These are phyloP conservation scores for Heritiera littoralis DNA, from an alignment of 345 rosid genomes.

Conservation along the genomic window DNA sequence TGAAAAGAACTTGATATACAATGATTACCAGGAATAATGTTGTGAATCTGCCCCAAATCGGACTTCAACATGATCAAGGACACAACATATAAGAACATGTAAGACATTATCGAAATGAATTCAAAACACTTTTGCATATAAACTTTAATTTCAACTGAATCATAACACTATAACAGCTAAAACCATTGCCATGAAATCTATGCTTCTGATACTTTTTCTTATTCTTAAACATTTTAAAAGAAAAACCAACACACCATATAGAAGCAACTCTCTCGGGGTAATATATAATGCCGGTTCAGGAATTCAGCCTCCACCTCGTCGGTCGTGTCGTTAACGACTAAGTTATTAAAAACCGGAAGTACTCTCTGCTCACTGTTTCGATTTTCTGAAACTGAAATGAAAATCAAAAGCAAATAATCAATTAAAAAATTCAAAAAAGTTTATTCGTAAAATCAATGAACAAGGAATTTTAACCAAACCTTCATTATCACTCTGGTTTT, in stretches of 20 bases:
- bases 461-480: neutral
- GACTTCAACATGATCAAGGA: conserved; percentile 51
- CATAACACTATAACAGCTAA: neutral
- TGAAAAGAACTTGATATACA: conserved; percentile 8
- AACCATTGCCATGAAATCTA: conserved; percentile 6
- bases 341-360: conserved; percentile 55
- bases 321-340: conserved; percentile 48
- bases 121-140: neutral
- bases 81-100: conserved; percentile 26
- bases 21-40: conserved; percentile 72
- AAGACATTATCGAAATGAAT: conserved; percentile 17
- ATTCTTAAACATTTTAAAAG: neutral
- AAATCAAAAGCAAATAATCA: neutral
- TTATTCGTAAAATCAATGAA: neutral
- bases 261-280: conserved; percentile 72
- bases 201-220: neutral
- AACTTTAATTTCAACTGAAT: neutral
- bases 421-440: neutral
- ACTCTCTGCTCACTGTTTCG: conserved; percentile 36
- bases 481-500: neutral
- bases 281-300: conserved; percentile 46
- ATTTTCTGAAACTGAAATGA: conserved; percentile 19
- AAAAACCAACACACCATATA: conserved; percentile 59
- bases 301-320: conserved; percentile 71
- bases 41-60: conserved; percentile 75